Conservation (phyloP, 805 yeast genomes). For the Metschnikowia kunwiensis region DNA sequence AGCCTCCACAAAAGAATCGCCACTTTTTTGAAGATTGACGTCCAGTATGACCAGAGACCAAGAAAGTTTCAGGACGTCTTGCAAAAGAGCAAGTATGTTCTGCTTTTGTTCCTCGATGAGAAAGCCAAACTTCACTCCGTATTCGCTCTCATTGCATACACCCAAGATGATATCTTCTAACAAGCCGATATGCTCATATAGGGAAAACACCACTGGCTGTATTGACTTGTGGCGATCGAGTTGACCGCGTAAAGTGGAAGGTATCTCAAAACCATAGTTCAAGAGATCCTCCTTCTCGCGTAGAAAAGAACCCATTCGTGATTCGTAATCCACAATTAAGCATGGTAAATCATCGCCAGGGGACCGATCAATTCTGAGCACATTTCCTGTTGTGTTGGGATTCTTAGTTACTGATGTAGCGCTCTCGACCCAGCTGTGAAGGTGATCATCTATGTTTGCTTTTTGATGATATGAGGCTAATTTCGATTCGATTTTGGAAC, state of each 20-base stretch:
- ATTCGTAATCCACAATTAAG: too few species aligned
- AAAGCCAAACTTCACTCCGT: conserved; percentile 40
- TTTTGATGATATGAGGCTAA: conserved; percentile 44
- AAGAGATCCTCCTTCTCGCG: conserved; percentile 11
- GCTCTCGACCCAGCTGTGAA: conserved; percentile 47
- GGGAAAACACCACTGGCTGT: conserved; percentile 53
- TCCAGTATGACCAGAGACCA: conserved; percentile 15
- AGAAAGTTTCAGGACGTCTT: conserved; percentile 2
- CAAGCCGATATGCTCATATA: conserved; percentile 50
- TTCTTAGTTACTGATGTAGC: conserved; percentile 6
- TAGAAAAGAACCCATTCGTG: conserved; percentile 4
- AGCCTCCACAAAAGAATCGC: conserved; percentile 11
- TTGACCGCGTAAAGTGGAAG: conserved; percentile 46
- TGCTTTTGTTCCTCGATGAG: conserved; percentile 37
- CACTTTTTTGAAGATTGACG: conserved; percentile 23
- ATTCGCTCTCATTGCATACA: conserved; percentile 25
- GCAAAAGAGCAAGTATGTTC: conserved; percentile 26
- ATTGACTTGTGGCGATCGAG: conserved; percentile 50
- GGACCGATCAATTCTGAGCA: conserved; percentile 2
- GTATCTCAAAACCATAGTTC: conserved; percentile 52
- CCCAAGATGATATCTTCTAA: conserved; percentile 30
- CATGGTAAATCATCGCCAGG: not conserved
- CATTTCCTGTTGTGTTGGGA: not conserved
- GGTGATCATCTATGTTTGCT: conserved; percentile 41
- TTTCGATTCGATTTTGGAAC: conserved; percentile 56